phyloP scores from a whole-genome alignment of 2,329 filamentous ascomycete genomes.

The Simplicillium sp. region DNA sequence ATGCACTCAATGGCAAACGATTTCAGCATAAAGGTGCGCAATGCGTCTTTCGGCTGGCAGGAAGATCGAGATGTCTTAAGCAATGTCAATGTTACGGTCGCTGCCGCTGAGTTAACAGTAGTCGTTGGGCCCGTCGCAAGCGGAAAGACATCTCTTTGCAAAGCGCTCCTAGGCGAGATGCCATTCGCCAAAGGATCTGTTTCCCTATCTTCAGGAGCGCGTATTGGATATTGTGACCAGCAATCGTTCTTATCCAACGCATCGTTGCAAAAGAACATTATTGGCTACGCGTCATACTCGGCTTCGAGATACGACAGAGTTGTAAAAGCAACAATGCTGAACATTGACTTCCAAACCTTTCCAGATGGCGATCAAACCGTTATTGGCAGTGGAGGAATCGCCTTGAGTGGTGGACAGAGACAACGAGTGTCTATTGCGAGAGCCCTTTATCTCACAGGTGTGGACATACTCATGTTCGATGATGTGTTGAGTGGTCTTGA shows the following conservation, averaged over 20 bases:
- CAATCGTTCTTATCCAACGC: slow-evolving; percentile 12
- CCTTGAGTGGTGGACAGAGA: slow-evolving; percentile 21
- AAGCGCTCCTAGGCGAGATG: slow-evolving; percentile 16
- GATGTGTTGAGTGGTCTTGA: slow-evolving; percentile 22
- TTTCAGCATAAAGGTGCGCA: slow-evolving; percentile 1
- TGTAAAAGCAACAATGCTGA: slow-evolving; percentile 11
- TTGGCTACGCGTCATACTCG: slow-evolving; percentile 10
- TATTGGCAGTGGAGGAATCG: slow-evolving; percentile 21
- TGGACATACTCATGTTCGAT: slow-evolving; percentile 15
- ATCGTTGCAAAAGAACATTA: slow-evolving; percentile 14
- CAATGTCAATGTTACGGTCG: slow-evolving; percentile 21
- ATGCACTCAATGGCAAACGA: background rate
- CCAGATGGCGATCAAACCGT: slow-evolving; percentile 17
- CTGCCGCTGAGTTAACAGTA: slow-evolving; percentile 20
- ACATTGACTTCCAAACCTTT: slow-evolving; percentile 11
- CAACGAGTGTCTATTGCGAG: slow-evolving; percentile 12
- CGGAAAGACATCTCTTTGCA: slow-evolving; percentile 30
- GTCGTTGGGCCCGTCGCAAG: slow-evolving; percentile 28
- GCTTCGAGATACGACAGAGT: slow-evolving; percentile 11
- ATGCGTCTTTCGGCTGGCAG: slow-evolving; percentile 22
- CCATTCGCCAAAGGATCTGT: slow-evolving; percentile 5
- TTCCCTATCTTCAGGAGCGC: background rate
- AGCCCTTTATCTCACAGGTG: slow-evolving; percentile 8
- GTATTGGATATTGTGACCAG: slow-evolving; percentile 15
- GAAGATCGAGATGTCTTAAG: slow-evolving; percentile 15